A percentile compares a stretch with the other conserved stretches of the same genome.
Conservation (phyloP, 495 filamentous ascomycete genomes). For the Annulohypoxylon nitens region DNA sequence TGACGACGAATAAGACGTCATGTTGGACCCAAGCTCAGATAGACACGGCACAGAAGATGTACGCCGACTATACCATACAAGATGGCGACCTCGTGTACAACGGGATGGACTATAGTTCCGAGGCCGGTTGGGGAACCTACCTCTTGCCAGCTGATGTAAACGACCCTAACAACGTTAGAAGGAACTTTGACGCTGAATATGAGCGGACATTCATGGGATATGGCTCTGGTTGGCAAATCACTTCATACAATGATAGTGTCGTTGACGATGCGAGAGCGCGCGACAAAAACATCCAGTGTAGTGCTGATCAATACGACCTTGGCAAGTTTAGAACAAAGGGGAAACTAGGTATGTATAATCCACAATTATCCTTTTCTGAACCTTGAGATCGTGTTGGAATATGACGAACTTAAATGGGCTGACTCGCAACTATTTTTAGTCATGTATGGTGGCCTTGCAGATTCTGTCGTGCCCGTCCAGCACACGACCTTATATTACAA, state of each 20-base stretch:
- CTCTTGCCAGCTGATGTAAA: slow-evolving; percentile 50
- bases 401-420: too few relatives aligned
- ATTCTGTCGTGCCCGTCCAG: slow-evolving; percentile 62
- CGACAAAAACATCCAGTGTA: slow-evolving; percentile 56
- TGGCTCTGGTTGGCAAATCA: slow-evolving; percentile 51
- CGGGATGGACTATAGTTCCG: slow-evolving; percentile 56
- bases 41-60: slow-evolving; percentile 64
- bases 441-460: slow-evolving; percentile 68
- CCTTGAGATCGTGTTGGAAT: too few relatives aligned
- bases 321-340: slow-evolving; percentile 57
- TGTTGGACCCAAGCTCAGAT: slow-evolving; percentile 69
- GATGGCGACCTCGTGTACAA: slow-evolving; percentile 69
- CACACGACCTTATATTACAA: slow-evolving; percentile 62
- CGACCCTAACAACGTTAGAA: slow-evolving; percentile 41
- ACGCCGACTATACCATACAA: slow-evolving; percentile 63
- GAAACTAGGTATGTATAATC: slow-evolving; percentile 41
- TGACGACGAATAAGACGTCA: slow-evolving; percentile 47
- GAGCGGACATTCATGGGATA: slow-evolving; percentile 58
- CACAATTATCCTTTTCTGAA: too few relatives aligned
- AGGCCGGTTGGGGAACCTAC: slow-evolving; percentile 51
- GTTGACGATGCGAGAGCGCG: slow-evolving; percentile 50
- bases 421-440: too few relatives aligned
- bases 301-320: slow-evolving; percentile 62
- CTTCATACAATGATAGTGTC: slow-evolving; percentile 53
- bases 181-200: slow-evolving; percentile 54